These are phyloP conservation scores for Ehretia macrophylla DNA, from an alignment of 257 asterid species.

Conservation along the genomic window DNA sequence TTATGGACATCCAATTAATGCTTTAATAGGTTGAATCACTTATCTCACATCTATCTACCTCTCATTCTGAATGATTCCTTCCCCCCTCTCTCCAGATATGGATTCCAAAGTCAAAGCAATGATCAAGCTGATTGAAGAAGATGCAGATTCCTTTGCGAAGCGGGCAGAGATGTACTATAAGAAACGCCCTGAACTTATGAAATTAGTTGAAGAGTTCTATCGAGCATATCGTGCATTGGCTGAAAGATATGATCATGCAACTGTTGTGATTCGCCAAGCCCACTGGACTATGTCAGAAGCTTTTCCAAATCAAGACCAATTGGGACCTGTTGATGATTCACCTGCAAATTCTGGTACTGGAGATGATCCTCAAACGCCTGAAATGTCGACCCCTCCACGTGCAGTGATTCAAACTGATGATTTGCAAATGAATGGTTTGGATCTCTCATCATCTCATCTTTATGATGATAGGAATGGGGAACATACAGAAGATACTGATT, in stretches of 20 bases:
- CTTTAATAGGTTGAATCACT: background rate
- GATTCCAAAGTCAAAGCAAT: conserved; percentile 82
- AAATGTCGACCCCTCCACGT: conserved; percentile 36
- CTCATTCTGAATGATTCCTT: background rate
- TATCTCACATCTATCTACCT: background rate
- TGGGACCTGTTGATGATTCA: conserved; percentile 59
- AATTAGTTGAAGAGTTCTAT: conserved; percentile 85
- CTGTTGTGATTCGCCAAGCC: conserved; percentile 95
- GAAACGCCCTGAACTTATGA: conserved; percentile 99
- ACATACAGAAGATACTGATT: conserved; percentile 43
- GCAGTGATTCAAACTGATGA: conserved; percentile 25
- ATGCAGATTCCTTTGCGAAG: conserved; percentile 96
- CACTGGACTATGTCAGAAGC: conserved; percentile 87
- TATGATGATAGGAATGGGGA: conserved; percentile 48
- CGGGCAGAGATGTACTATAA: conserved; percentile 99
- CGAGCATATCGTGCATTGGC: conserved; percentile 96
- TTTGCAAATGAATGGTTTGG: conserved; percentile 19
- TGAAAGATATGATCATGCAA: conserved; percentile 95
- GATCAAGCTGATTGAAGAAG: conserved; percentile 97
- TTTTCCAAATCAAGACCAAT: conserved; percentile 71
- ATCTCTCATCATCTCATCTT: conserved; percentile 16
- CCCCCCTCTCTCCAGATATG: conserved; percentile 55
- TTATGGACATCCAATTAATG: background rate
- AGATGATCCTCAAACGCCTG: conserved; percentile 53
- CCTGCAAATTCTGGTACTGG: conserved; percentile 44